phyloP scores from a whole-genome alignment of 805 yeast species.

The Suhomyces xylopsoci region DNA sequence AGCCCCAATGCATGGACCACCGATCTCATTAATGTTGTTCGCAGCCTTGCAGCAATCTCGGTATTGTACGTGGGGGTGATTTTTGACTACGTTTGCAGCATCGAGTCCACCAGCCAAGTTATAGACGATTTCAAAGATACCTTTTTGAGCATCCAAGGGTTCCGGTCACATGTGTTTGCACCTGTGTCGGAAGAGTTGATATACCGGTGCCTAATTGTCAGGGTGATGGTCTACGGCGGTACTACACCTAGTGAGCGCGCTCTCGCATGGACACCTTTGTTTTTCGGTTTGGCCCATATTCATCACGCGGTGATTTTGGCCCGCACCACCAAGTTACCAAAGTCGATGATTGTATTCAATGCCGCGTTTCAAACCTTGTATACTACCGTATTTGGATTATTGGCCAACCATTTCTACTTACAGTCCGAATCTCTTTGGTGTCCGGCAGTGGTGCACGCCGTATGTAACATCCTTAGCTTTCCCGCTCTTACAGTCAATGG shows the following conservation, averaged over 20 bases:
- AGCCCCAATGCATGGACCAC: conserved; percentile 8
- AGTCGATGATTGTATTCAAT: conserved; percentile 28
- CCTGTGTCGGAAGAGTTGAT: conserved; percentile 79
- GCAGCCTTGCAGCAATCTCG: conserved; percentile 10
- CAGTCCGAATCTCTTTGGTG: conserved; percentile 53
- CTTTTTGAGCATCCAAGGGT: conserved; percentile 33
- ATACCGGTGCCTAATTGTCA: conserved; percentile 50
- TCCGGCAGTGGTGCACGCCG: conserved; percentile 54
- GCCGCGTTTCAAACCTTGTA: conserved; percentile 55
- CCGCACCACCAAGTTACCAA: conserved; percentile 18
- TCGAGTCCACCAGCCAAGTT: background rate
- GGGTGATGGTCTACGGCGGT: conserved; percentile 12
- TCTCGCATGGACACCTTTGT: conserved; percentile 47
- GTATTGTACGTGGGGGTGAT: conserved; percentile 21
- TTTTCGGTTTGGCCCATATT: conserved; percentile 75
- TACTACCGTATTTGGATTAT: conserved; percentile 69
- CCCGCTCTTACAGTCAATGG: conserved; percentile 40
- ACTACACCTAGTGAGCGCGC: background rate
- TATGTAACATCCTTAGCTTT: conserved; percentile 71
- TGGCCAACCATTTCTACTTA: conserved; percentile 57
- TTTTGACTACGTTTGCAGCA: conserved; percentile 9
- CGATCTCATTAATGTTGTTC: conserved; percentile 13
- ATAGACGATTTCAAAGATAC: conserved; percentile 17
- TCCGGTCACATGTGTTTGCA: conserved; percentile 62
- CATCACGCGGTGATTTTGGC: conserved; percentile 63